These are phyloP conservation scores for Choricystis sp. DNA, from an alignment of 139 green algal species.

Conservation along the genomic window DNA sequence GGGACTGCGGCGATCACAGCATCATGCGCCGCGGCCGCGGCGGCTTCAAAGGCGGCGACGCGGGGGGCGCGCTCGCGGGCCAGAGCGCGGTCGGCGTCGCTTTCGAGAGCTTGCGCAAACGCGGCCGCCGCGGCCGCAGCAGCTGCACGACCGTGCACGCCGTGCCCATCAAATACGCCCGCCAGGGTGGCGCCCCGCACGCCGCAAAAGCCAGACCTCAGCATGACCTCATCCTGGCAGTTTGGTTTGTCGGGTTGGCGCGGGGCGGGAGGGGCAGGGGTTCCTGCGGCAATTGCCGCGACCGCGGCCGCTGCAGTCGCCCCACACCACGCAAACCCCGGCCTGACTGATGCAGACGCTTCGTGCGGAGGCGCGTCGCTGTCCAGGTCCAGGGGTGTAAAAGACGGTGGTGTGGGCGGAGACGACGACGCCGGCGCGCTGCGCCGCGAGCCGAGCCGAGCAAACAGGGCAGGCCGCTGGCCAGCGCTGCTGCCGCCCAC, in stretches of 20 bases:
- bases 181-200: conserved; percentile 10
- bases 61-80: background rate
- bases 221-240: conserved; percentile 18
- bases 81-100: background rate
- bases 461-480: too few relatives aligned
- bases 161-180: conserved; percentile 36
- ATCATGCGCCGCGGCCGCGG: conserved; percentile 5
- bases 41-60: conserved; percentile 5
- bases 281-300: too few relatives aligned
- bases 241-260: conserved; percentile 9
- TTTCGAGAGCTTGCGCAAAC: conserved; percentile 10
- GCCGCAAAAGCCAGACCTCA: conserved; percentile 10
- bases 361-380: too few relatives aligned
- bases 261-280: background rate
- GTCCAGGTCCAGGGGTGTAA: too few relatives aligned
- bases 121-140: conserved; percentile 8
- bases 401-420: too few relatives aligned
- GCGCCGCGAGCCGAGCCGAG: too few relatives aligned
- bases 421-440: too few relatives aligned
- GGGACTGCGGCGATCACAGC: conserved; percentile 3
- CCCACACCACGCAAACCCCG: background rate
- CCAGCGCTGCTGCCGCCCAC: too few relatives aligned
- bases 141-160: conserved; percentile 16
- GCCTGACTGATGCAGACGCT: background rate
- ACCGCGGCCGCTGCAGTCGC: too few relatives aligned